Conservation (phyloP, 371 early-diverging fungal genomes). For the Syncephalastrum contaminatum region DNA sequence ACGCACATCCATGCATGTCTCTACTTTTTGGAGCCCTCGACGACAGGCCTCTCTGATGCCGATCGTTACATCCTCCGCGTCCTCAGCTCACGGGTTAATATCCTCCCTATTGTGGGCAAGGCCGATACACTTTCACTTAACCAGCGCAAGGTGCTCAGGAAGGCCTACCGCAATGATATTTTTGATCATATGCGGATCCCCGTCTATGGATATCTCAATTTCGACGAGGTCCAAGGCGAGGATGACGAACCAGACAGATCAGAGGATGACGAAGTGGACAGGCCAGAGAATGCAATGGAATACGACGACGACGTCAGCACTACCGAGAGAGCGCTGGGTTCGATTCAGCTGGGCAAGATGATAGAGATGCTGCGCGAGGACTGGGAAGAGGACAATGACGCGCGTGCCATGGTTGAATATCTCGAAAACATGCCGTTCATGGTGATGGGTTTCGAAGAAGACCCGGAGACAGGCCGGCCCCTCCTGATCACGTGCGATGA, state of each 20-base stretch:
- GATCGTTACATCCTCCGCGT: slow-evolving; percentile 86
- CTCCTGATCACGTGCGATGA: slow-evolving; percentile 24
- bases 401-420: slow-evolving; percentile 34
- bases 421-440: slow-evolving; percentile 64
- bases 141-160: slow-evolving; percentile 82
- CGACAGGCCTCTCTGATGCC: slow-evolving; percentile 62
- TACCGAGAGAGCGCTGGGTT: background rate
- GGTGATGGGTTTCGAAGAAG: slow-evolving; percentile 71
- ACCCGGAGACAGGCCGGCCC: slow-evolving; percentile 31
- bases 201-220: slow-evolving; percentile 64
- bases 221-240: slow-evolving; percentile 59
- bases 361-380: slow-evolving; percentile 27
- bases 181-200: slow-evolving; percentile 55
- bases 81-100: slow-evolving; percentile 84
- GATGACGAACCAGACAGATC: no score
- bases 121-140: slow-evolving; percentile 90
- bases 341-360: slow-evolving; percentile 5
- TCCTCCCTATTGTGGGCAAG: slow-evolving; percentile 97
- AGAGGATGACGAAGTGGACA: slow-evolving; percentile 20
- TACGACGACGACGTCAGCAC: slow-evolving; percentile 14
- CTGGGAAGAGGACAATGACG: slow-evolving; percentile 31
- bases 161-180: slow-evolving; percentile 59
- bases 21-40: slow-evolving; percentile 89
- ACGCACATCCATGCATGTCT: slow-evolving; percentile 94
- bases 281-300: slow-evolving; percentile 24